phyloP scores from a whole-genome alignment of 139 green algal species.

The Chlorella sp. region DNA sequence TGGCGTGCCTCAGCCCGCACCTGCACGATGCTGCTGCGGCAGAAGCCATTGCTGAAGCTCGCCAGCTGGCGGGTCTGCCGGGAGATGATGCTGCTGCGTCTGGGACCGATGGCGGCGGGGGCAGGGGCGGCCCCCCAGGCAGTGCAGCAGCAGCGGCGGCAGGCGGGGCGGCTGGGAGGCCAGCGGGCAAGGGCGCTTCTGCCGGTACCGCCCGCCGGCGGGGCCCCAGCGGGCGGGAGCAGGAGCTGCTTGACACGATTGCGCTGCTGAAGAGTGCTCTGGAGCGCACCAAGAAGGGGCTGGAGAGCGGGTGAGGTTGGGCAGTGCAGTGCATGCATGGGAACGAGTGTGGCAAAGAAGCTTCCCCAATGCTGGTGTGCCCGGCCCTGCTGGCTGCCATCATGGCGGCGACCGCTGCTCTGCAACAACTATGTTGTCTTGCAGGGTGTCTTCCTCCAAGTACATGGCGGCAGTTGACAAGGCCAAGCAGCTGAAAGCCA shows the following conservation, averaged over 20 bases:
- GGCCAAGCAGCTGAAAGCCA: slow-evolving; percentile 42
- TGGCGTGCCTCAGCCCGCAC: slow-evolving; percentile 16
- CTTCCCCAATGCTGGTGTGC: no score
- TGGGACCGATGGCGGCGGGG: neutral
- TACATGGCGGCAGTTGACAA: slow-evolving; percentile 73
- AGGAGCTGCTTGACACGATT: slow-evolving; percentile 72
- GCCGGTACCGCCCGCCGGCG: neutral
- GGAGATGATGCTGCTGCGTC: neutral
- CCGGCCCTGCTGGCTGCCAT: no score
- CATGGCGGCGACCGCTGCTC: no score
- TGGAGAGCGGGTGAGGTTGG: slow-evolving; percentile 64
- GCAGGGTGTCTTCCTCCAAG: slow-evolving; percentile 47
- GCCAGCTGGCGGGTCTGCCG: slow-evolving; percentile 23
- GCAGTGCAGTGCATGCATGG: no score
- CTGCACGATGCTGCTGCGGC: neutral
- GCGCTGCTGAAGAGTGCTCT: slow-evolving; percentile 72
- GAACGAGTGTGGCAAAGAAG: no score
- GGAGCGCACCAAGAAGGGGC: slow-evolving; percentile 63
- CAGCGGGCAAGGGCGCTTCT: neutral
- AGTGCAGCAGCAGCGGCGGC: no score
- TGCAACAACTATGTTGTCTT: no score
- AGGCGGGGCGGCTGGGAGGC: no score
- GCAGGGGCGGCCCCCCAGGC: no score
- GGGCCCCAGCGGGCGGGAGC: slow-evolving; percentile 46
- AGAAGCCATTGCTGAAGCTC: neutral